phyloP scores from a whole-genome alignment of 1,284 basidiomycete genomes.

The Melampsora americana region DNA sequence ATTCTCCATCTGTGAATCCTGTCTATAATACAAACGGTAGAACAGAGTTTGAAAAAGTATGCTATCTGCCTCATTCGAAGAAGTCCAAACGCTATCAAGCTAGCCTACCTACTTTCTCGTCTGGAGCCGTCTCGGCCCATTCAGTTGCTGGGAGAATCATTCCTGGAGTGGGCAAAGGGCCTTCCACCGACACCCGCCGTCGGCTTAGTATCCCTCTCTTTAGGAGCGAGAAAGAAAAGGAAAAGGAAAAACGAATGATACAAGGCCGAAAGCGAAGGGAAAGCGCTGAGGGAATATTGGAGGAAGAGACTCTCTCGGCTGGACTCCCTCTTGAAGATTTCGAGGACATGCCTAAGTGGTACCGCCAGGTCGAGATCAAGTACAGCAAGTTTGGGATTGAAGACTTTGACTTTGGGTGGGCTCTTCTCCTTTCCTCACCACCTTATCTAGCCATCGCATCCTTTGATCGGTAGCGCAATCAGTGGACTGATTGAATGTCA shows the following conservation, averaged over 20 bases:
- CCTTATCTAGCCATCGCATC: not conserved
- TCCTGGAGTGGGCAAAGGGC: constrained; percentile 60
- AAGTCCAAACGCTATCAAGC: constrained; percentile 43
- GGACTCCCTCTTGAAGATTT: constrained; percentile 33
- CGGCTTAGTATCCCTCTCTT: constrained; percentile 64
- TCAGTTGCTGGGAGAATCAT: constrained; percentile 56
- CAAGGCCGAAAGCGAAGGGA: constrained; percentile 49
- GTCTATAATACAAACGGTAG: constrained; percentile 71
- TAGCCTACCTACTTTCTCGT: constrained; percentile 6
- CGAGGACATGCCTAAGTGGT: constrained; percentile 69
- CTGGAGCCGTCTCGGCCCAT: not conserved
- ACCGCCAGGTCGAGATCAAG: constrained; percentile 91
- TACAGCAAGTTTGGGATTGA: constrained; percentile 99
- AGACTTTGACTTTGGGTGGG: constrained; percentile 94
- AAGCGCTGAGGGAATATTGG: constrained; percentile 48
- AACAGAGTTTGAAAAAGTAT: constrained; percentile 59
- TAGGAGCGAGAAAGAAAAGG: constrained; percentile 70
- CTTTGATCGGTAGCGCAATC: not conserved
- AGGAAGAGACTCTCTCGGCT: constrained; percentile 36
- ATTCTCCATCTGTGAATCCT: constrained; percentile 74
- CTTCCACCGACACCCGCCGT: constrained; percentile 54
- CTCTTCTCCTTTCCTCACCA: not conserved
- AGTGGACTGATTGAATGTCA: constrained; percentile 12
- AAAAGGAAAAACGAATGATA: constrained; percentile 50
- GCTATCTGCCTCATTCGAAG: constrained; percentile 37